Conservation (phyloP, 2,329 filamentous ascomycete species). For the Aureobasidium uvarum region DNA sequence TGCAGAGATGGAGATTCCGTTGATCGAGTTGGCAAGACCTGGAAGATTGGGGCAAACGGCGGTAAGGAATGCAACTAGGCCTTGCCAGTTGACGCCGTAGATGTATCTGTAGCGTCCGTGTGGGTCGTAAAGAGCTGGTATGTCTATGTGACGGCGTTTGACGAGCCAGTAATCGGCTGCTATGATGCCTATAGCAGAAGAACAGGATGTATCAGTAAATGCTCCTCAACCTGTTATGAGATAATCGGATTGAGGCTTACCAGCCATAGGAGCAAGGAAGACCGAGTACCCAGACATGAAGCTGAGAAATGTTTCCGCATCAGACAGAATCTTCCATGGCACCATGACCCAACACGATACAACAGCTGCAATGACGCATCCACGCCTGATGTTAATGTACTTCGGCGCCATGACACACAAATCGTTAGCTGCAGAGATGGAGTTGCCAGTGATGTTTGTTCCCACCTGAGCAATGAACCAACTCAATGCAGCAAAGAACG, state of each 20-base stretch:
- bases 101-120: slow-evolving; percentile 53
- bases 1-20: slow-evolving; percentile 21
- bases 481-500: slow-evolving; percentile 37
- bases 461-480: slow-evolving; percentile 55
- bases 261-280: slow-evolving; percentile 63
- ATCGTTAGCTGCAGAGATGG: slow-evolving; percentile 55
- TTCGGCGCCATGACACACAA: slow-evolving; percentile 52
- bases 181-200: slow-evolving; percentile 46
- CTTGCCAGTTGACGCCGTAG: slow-evolving; percentile 59
- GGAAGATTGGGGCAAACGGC: slow-evolving; percentile 58
- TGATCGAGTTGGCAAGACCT: slow-evolving; percentile 40
- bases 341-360: slow-evolving; percentile 57
- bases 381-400: slow-evolving; percentile 48
- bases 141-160: slow-evolving; percentile 47
- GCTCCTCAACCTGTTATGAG: not conserved
- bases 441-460: slow-evolving; percentile 55
- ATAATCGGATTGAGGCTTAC: slow-evolving; percentile 29
- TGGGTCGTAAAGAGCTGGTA: slow-evolving; percentile 51
- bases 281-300: slow-evolving; percentile 66
- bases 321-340: slow-evolving; percentile 64
- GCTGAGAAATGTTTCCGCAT: slow-evolving; percentile 52
- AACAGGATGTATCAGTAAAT: not conserved
- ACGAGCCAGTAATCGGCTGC: slow-evolving; percentile 61
- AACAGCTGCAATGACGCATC: slow-evolving; percentile 49
- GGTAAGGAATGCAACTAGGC: slow-evolving; percentile 56